Base-by-base conservation (phyloP, 2,329 filamentous ascomycete genomes). In the Fusarium liriodendri region DNA sequence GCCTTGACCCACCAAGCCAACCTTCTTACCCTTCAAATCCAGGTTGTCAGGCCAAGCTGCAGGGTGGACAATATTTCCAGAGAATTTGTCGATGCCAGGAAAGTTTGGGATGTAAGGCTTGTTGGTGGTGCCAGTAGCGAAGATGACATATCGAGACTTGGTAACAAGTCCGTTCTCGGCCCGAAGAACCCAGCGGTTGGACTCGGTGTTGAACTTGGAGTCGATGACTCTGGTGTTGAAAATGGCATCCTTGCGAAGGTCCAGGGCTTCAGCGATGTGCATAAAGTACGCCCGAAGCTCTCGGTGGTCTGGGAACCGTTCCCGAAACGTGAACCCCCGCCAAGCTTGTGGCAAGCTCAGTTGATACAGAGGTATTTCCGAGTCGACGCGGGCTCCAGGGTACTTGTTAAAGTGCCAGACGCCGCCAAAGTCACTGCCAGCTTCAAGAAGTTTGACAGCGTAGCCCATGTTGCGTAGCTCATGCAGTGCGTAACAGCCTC, bases 401-500 rank as follows among this genome's bases (percentile, higher is more conserved):
- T 73, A 75, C 25, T 64, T 64, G 47, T 73, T 75, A 54, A 66
- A 73, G 20, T 73, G 67, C 73, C 71, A 75, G 8, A 69, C 66
- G 16, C 73, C 73, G 6, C 73, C 71, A 13, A 73, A 64, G 29
- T 71, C 73, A 38, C 60, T 59, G 22, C 65, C 72, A 6, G 66
- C 64, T 35, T 73, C 68, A 10, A 73, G 60, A 27, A 62, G 60
- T 35, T 70, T 70, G 3, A 57, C 60, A 1, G 38, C 62, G 6
- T 70, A 63, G n/a, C 72, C 72, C 5, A 62, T 25, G 6, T 69
- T 38, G 5, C 29, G 20, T 2, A 74, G 60, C 35, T 70, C 62
- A 55, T 62, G 64, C 6, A 74, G 62, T 5, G 38, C 37, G 9
- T 54, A 40, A 35, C 69, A 66, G 2, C 72, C 69, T 37, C 72